Evolutionary conservation across 257 asterid genomes (phyloP).

Genomic region (Solanum commersonii): DNA sequence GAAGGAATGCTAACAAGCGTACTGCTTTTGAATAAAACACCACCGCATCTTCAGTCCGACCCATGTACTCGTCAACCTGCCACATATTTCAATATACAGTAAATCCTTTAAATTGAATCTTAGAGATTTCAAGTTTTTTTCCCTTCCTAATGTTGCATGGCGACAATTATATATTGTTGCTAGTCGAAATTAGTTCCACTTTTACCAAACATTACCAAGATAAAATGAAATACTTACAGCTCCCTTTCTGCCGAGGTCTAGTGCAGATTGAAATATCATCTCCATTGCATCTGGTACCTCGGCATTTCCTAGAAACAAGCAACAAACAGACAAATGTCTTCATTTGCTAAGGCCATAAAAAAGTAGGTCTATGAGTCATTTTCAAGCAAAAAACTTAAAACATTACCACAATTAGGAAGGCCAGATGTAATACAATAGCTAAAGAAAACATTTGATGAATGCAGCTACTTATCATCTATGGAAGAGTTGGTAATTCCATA

Average conservation of each 20-base stretch:
- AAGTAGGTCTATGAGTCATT: background rate
- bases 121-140: background rate
- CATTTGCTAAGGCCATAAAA: background rate
- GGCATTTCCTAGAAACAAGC: conserved; percentile 36
- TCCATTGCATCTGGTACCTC: conserved; percentile 97
- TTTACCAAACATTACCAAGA: background rate
- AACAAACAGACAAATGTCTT: background rate
- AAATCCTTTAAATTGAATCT: background rate
- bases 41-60: conserved; percentile 40
- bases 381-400: background rate
- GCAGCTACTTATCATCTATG: background rate
- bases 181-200: background rate
- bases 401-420: background rate
- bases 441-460: background rate
- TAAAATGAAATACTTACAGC: conserved; percentile 45
- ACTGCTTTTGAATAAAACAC: conserved; percentile 58
- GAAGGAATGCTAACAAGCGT: conserved; percentile 36
- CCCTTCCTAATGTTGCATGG: background rate
- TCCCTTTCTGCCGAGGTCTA: conserved; percentile 57
- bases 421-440: background rate
- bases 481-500: background rate
- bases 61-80: conserved; percentile 82
- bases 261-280: conserved; percentile 70
- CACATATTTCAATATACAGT: background rate
- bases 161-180: background rate